Evolutionary conservation across 495 filamentous ascomycete species (phyloP), one percentile per base, ranked within the genome.

Genomic region (Daldinia bambusicola): DNA sequence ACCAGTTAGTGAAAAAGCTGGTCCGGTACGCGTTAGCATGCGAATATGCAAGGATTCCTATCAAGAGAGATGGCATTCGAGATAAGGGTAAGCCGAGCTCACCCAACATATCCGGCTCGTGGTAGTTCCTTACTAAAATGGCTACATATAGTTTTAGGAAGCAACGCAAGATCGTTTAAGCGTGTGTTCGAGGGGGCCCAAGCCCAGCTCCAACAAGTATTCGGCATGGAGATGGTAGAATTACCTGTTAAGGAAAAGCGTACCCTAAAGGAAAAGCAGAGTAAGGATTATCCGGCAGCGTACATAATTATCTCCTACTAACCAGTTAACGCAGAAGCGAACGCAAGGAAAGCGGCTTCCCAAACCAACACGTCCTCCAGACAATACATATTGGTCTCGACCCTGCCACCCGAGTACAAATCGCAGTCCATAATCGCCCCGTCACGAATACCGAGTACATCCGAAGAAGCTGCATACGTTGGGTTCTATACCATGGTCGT

Each of bases 171-270:
- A 2, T 84, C 88, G 61, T 94, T 94, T 75, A 92, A 89, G 74
- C 75, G 76, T 8, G 86, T 94, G 2, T 94, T 94, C 70, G 87
- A 87, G 1, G 81, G 78, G 20, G 89, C 92, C 26, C 92, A 95
- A 78, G 80, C 80, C 16, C 84, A 88, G 66, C 80, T 98, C 32
- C 79, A 83, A 26, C 79, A 74, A 2, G 82, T 85, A 7, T 97
- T 97, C 75, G 94, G 94, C 4, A 95, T 97, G 92, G 87, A 93
- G 77, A 87, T 98, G 85, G 82, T 84, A 1, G 94, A 96, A 79
- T 82, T 97, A 60, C 94, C 94, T 0, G 81, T 82, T 20, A 87
- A 84, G 72, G 95, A 98, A 78, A 96, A 94, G 79, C 76, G 97
- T 66, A 85, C 84, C 20, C 89, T 96, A 52, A 91, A 80, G 86